phyloP scores from a whole-genome alignment of 2,329 filamentous ascomycete genomes.

The Exophiala sp. region DNA sequence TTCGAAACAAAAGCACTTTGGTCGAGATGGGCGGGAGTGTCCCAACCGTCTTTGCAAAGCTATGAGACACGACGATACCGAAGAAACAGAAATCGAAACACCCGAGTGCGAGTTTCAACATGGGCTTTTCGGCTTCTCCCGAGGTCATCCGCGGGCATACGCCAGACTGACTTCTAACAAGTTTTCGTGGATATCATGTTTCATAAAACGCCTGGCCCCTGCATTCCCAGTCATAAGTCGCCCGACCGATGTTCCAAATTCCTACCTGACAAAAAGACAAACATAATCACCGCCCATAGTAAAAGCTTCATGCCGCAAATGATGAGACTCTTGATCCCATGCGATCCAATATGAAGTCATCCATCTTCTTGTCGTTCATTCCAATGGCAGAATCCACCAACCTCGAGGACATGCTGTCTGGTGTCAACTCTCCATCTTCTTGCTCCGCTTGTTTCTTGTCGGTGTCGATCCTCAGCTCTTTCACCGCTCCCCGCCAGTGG shows the following conservation, averaged over 20 bases:
- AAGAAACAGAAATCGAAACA: neutral
- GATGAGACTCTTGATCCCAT: slow-evolving; percentile 39
- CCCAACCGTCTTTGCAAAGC: slow-evolving; percentile 66
- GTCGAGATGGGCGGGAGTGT: slow-evolving; percentile 71
- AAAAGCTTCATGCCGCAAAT: slow-evolving; percentile 16
- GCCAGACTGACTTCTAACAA: neutral
- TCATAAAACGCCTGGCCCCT: neutral
- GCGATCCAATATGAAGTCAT: slow-evolving; percentile 39
- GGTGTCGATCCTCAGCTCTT: slow-evolving; percentile 43
- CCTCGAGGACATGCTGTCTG: slow-evolving; percentile 46
- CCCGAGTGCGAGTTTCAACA: neutral
- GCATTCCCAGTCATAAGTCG: neutral
- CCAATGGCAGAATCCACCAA: slow-evolving; percentile 42
- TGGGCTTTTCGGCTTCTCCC: neutral
- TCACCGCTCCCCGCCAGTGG: slow-evolving; percentile 29
- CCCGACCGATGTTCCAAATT: neutral
- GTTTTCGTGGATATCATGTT: neutral
- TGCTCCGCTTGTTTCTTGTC: slow-evolving; percentile 34
- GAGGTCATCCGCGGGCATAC: too few species aligned
- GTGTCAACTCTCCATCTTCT: slow-evolving; percentile 42
- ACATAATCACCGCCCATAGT: neutral
- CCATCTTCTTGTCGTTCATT: slow-evolving; percentile 38
- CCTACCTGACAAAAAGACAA: neutral
- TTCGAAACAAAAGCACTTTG: slow-evolving; percentile 79
- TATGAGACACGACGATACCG: slow-evolving; percentile 37